Conservation (phyloP, 148 eudicot genomes). For the Rhododendron ovatum region DNA sequence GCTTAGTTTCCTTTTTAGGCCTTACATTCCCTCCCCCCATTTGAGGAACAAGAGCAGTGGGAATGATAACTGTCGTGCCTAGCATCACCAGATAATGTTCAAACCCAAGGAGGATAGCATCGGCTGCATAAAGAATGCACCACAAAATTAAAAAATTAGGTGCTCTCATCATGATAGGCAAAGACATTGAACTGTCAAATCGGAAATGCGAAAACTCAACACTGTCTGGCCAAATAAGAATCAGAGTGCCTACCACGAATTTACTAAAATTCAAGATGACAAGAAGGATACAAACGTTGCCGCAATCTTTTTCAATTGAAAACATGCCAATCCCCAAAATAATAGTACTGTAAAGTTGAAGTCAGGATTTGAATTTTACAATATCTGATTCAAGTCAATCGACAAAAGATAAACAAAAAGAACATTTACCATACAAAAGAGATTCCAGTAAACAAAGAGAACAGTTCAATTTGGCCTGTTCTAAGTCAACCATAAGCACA, state of each 20-base stretch:
- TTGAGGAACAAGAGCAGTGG: slow-evolving; percentile 92
- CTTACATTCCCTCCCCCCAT: slow-evolving; percentile 99
- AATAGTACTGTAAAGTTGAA: not conserved
- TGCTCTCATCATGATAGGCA: not conserved
- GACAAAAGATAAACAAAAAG: not conserved
- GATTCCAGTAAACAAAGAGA: slow-evolving; percentile 4
- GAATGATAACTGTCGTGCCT: slow-evolving; percentile 89
- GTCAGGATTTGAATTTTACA: not conserved
- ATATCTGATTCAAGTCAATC: not conserved
- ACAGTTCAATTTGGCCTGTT: not conserved
- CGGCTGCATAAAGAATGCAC: slow-evolving; percentile 56
- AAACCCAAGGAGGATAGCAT: slow-evolving; percentile 95
- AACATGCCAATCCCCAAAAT: not conserved
- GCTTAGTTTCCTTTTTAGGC: not conserved
- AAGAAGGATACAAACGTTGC: not conserved
- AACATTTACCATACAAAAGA: not conserved
- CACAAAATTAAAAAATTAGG: not conserved
- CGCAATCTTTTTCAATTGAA: not conserved
- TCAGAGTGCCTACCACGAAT: not conserved
- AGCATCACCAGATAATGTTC: slow-evolving; percentile 97
- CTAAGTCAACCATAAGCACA: not conserved
- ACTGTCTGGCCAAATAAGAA: not conserved
- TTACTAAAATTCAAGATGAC: not conserved
- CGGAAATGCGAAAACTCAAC: not conserved
- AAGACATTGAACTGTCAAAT: not conserved